phyloP scores from a whole-genome alignment of 768 basidiomycete genomes.

The Daedaleopsis nitida region DNA sequence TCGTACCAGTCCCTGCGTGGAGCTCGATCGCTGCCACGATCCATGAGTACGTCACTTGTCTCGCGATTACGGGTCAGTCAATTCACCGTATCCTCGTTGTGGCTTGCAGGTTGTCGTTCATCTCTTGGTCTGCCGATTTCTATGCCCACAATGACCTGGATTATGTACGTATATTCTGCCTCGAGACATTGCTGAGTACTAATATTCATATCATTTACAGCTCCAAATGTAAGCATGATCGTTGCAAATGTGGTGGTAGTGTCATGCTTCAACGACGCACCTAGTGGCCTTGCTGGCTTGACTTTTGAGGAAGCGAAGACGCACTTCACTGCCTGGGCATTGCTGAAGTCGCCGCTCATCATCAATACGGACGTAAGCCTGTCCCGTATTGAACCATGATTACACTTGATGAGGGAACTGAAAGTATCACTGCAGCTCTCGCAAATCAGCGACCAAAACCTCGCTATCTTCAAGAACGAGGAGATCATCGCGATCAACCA shows the following conservation, averaged over 20 bases:
- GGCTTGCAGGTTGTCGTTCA: conserved; percentile 65
- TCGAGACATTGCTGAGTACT: background rate
- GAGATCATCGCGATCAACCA: conserved; percentile 73
- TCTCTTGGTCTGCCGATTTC: conserved; percentile 63
- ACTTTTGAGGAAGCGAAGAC: conserved; percentile 65
- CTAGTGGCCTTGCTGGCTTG: conserved; percentile 63
- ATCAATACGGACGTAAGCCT: conserved; percentile 51
- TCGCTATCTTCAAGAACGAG: conserved; percentile 60
- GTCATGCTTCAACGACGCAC: background rate
- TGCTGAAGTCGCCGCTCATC: conserved; percentile 69
- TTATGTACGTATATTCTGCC: conserved; percentile 44
- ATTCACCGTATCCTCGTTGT: background rate
- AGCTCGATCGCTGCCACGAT: conserved; percentile 51
- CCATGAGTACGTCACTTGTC: conserved; percentile 43
- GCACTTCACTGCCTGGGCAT: conserved; percentile 73
- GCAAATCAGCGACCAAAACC: conserved; percentile 47
- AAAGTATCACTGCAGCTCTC: conserved; percentile 43
- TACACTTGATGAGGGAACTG: background rate
- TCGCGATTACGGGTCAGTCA: background rate
- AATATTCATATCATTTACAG: background rate
- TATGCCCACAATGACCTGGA: conserved; percentile 72
- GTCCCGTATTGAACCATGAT: background rate
- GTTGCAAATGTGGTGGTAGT: background rate
- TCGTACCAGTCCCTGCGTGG: conserved; percentile 39
- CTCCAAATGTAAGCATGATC: conserved; percentile 16